Conservation (phyloP, 1,284 basidiomycete genomes). For the Cystobasidium sp. region DNA sequence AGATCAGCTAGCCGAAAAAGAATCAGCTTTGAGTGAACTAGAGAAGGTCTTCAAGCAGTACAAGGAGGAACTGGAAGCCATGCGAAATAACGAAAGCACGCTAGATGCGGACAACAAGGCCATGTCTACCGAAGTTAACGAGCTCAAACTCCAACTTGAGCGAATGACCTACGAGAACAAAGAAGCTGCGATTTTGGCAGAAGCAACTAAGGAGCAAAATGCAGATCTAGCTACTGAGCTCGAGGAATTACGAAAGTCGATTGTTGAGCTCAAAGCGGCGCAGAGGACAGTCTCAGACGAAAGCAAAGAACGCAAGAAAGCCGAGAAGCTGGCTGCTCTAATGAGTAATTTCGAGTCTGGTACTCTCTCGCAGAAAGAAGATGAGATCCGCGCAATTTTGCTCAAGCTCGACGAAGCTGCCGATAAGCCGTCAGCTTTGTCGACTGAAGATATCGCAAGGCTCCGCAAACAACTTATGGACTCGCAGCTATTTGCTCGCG, state of each 20-base stretch:
- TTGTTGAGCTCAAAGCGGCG: conserved; percentile 58
- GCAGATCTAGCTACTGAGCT: conserved; percentile 83
- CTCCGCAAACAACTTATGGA: conserved; percentile 87
- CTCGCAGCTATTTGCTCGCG: conserved; percentile 80
- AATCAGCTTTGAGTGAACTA: conserved; percentile 72
- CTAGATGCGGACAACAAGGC: conserved; percentile 86
- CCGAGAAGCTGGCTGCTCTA: conserved; percentile 99
- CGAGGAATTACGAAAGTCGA: conserved; percentile 71
- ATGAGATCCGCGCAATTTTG: conserved; percentile 80
- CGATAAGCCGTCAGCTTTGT: conserved; percentile 63
- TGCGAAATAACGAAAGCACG: conserved; percentile 85
- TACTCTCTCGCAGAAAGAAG: conserved; percentile 89
- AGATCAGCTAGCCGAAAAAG: conserved; percentile 88
- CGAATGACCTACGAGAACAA: conserved; percentile 94
- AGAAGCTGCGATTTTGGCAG: conserved; percentile 90
- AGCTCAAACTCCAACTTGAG: conserved; percentile 87
- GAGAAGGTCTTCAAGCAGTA: conserved; percentile 66
- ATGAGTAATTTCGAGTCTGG: conserved; percentile 98
- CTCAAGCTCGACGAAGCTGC: conserved; percentile 75
- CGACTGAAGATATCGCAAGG: conserved; percentile 75
- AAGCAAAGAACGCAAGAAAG: conserved; percentile 98
- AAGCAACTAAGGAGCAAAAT: conserved; percentile 95
- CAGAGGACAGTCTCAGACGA: conserved; percentile 86
- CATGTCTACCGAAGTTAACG: conserved; percentile 80
- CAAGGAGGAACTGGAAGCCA: conserved; percentile 74